Base-by-base conservation (phyloP, 1,284 basidiomycete species). In the Malassezia nana region DNA sequence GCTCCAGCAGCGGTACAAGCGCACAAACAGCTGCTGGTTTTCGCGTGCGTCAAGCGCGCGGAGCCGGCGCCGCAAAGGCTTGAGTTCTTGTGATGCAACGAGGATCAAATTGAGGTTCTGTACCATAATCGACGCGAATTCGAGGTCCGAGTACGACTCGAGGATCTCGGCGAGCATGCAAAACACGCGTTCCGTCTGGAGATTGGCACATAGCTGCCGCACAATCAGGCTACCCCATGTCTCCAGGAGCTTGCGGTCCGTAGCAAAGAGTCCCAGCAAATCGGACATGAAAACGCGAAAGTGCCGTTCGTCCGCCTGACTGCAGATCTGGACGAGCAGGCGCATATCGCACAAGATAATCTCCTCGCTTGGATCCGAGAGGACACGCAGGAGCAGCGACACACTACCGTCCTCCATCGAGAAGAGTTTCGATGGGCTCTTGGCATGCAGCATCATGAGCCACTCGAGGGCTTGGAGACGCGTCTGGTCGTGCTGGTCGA, bases 361-460 rank as follows among this genome's bases (percentile, higher is more conserved):
- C 78, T 94, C 89, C 75, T 98, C 92, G 1, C 90, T 94, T 1
- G 86, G 85, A 75, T 99, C 94, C 0, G 92, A 96, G 28, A 99
- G 78, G 0, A 89, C 95, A 77, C 96, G 96, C 46, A 99, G 79
- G 47, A 99, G 76, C 0, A 89, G 89, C 8, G 90, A 89, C 76
- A 92, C 96, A 1, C 91, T 96, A 8, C 89, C 89, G 65, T 96
- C 91, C 69, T 96, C 89, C 82, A 94, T 86, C 0, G 89, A 86
- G 48, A 96, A 78, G 58, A 95, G 92, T 87, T 92, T 94, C 75
- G 85, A 87, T 0, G 94, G 94, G 16, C 89, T 88, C 72, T 96
- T 96, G 71, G 90, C 86, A 76, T 99, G 94, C 49, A 99, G 77
- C 94, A 99, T 99, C 46, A 95, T 84, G 28, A 99, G 78, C 94